These are phyloP conservation scores for Globisporangium uncinulatum DNA, from an alignment of 352 stramenopile genomes.

Conservation along the genomic window DNA sequence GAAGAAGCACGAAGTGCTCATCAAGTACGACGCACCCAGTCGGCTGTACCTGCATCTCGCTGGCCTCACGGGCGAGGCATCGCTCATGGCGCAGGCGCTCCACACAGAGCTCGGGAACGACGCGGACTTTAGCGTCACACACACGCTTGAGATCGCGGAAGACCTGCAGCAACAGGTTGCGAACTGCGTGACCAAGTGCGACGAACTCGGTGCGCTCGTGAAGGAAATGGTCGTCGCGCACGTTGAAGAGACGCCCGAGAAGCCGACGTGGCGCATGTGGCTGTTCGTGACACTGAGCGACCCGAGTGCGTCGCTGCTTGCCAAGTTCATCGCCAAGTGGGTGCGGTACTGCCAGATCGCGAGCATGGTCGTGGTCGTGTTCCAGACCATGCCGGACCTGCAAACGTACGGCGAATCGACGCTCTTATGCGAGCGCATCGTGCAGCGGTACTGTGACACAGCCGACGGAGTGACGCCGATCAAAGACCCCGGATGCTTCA, in stretches of 20 bases:
- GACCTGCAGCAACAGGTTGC: slow-evolving; percentile 50
- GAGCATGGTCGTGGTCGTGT: slow-evolving; percentile 72
- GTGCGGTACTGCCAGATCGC: slow-evolving; percentile 59
- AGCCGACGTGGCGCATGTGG: slow-evolving; percentile 28
- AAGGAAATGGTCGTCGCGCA: slow-evolving; percentile 55
- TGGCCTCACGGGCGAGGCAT: slow-evolving; percentile 54
- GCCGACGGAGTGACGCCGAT: slow-evolving; percentile 18
- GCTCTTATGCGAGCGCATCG: slow-evolving; percentile 50
- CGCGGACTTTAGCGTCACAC: slow-evolving; percentile 30
- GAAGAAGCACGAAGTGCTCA: slow-evolving; percentile 63
- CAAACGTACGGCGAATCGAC: slow-evolving; percentile 65
- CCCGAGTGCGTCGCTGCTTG: slow-evolving; percentile 34
- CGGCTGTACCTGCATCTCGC: slow-evolving; percentile 57
- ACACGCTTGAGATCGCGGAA: slow-evolving; percentile 41
- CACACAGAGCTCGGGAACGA: slow-evolving; percentile 26
- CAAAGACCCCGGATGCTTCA: slow-evolving; percentile 61
- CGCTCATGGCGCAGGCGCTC: slow-evolving; percentile 60
- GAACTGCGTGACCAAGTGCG: slow-evolving; percentile 41
- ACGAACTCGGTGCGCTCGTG: slow-evolving; percentile 53
- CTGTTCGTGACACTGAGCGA: slow-evolving; percentile 35
- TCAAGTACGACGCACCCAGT: slow-evolving; percentile 77
- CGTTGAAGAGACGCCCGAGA: slow-evolving; percentile 26
- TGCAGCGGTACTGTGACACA: slow-evolving; percentile 44
- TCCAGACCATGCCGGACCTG: slow-evolving; percentile 75
- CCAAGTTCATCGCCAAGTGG: slow-evolving; percentile 41